phyloP scores from a whole-genome alignment of 352 stramenopile species.

The Globisporangium recalcitrans region DNA sequence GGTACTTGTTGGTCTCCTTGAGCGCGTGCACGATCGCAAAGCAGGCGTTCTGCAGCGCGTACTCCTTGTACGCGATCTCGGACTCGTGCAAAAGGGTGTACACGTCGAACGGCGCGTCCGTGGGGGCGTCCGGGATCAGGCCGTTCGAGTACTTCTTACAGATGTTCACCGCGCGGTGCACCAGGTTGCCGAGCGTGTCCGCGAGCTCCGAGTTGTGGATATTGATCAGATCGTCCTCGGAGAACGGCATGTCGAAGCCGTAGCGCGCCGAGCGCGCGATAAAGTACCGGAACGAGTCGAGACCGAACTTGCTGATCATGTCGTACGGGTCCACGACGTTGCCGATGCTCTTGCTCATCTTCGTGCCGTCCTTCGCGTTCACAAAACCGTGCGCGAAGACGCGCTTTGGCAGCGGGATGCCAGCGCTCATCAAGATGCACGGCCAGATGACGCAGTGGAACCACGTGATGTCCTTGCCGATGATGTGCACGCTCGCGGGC shows the following conservation, averaged over 20 bases:
- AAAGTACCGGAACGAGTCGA: constrained; percentile 96
- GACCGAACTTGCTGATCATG: constrained; percentile 90
- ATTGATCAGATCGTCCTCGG: constrained; percentile 89
- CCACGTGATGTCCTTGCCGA: constrained; percentile 98
- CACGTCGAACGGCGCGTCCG: constrained; percentile 84
- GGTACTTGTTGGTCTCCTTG: constrained; percentile 96
- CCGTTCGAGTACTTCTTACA: constrained; percentile 94
- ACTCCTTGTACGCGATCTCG: constrained; percentile 90
- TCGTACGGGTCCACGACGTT: constrained; percentile 98
- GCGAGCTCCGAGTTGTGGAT: constrained; percentile 97
- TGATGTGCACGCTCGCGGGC: constrained; percentile 83
- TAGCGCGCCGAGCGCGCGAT: constrained; percentile 90
- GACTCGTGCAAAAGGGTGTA: constrained; percentile 77
- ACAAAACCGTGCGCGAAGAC: constrained; percentile 98
- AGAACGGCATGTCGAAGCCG: constrained; percentile 94
- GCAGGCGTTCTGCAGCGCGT: constrained; percentile 87
- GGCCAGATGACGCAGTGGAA: constrained; percentile 99
- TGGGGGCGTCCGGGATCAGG: constrained; percentile 47
- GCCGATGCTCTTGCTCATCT: constrained; percentile 99
- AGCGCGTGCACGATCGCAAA: constrained; percentile 88
- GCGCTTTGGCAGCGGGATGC: constrained; percentile 89
- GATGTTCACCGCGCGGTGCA: constrained; percentile 95
- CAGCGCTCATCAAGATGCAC: constrained; percentile 98
- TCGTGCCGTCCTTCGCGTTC: constrained; percentile 96
- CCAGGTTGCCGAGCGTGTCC: constrained; percentile 93